Evolutionary conservation across 805 yeast genomes (phyloP), one percentile per base, ranked within the genome.

Genomic region (Metschnikowia rubicola): DNA sequence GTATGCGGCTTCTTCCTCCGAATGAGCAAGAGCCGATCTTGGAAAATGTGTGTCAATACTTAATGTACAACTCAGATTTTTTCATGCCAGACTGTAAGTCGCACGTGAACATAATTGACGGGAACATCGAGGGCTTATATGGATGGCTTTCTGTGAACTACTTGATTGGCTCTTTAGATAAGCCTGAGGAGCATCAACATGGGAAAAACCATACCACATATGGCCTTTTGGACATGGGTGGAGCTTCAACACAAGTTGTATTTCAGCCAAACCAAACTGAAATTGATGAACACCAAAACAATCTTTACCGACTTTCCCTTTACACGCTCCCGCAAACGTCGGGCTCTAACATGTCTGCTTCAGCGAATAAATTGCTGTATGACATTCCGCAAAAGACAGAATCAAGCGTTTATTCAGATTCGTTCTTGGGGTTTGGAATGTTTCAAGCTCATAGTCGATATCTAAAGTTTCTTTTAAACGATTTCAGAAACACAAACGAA

Each of bases 131-230:
- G 59, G 89, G 88, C 0, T 51, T 83, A 10, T 81, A 80, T 54
- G 83, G 84, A 2, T 84, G 89, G 89, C 63, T 83, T 8, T 75
- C 86, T 0, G 60, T 83, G 26, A 84, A 84, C 57, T 80, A 79
- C 43, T 59, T 80, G 51, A 67, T 76, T 29, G 80, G 79, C 1
- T 58, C 78, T 0, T 64, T 80, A 32, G 71, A 67, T 34, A 44
- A 60, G n/a, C 71, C 72, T 1, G 55, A 52, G 10, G 53, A 58
- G 5, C 75, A 70, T 39, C 58, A 70, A 31, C 77, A 71, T 44
- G 79, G 78, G 6, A 67, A 72, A 38, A 64, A 65, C 39, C 74
- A 72, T 46, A 61, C 71, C 10, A 76, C 86, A 0, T 80, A 73
- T 50, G 88, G 88, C 0, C 58, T 81, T 12, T 61, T 81, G 34